These are phyloP conservation scores for Paecilomyces fulvus DNA, from an alignment of 2,329 filamentous ascomycete genomes.

Conservation along the genomic window DNA sequence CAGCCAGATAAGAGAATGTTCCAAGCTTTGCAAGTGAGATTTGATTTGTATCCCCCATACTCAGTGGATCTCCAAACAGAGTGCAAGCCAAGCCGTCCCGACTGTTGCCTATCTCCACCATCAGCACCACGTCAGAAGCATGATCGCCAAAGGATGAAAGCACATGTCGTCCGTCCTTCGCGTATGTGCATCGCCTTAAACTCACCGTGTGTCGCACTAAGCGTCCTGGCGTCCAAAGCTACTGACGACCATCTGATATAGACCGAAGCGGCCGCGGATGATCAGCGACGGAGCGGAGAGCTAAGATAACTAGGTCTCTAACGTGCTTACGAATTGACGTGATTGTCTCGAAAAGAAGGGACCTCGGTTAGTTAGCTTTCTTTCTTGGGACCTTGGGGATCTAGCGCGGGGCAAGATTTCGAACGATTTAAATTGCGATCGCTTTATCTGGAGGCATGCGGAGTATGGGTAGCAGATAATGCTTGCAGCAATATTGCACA, in stretches of 20 bases:
- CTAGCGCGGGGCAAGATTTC: constrained; percentile 4
- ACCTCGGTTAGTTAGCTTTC: not conserved
- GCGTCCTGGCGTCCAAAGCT: not conserved
- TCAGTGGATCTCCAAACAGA: not conserved
- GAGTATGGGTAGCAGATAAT: not conserved
- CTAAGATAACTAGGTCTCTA: not conserved
- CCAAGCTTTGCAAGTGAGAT: not conserved
- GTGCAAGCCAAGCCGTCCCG: not conserved
- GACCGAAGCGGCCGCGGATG: not conserved
- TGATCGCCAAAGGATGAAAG: not conserved
- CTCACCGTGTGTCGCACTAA: not conserved
- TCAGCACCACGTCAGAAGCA: not conserved
- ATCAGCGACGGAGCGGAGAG: not conserved
- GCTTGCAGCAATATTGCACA: not conserved
- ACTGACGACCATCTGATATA: not conserved
- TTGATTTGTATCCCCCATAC: not conserved
- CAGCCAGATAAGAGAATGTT: not conserved
- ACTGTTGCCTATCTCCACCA: not conserved
- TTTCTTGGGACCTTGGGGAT: constrained; percentile 3
- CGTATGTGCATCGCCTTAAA: not conserved
- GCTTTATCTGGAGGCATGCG: not conserved
- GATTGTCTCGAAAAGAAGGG: not conserved
- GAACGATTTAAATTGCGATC: constrained; percentile 2
- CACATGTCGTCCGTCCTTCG: not conserved
- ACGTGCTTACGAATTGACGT: not conserved